Percentiles rank a stretch among this genome's conserved stretches.
Evolutionary conservation across 2,329 filamentous ascomycete species (phyloP).

Genomic region (Nothophoma quercina): DNA sequence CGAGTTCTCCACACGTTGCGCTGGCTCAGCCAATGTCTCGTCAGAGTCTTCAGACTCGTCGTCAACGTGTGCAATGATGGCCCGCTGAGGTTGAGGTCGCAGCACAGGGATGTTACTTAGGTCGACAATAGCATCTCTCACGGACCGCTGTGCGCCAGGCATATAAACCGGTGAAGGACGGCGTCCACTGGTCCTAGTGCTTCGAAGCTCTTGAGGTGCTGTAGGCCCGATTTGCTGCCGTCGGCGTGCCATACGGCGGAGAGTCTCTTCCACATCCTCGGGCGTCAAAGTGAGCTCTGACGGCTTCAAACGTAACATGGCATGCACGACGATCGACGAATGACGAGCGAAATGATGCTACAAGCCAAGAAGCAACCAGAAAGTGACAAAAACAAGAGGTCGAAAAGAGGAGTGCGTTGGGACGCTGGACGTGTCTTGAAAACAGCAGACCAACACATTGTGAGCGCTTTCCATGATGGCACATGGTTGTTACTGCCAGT

Average conservation of each 20-base stretch:
- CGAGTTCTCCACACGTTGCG: neutral
- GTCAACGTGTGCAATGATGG: slow-evolving; percentile 25
- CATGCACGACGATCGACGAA: slow-evolving; percentile 13
- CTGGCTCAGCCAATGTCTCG: neutral
- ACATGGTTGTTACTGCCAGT: neutral
- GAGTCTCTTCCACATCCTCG: slow-evolving; percentile 47
- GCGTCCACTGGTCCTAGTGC: slow-evolving; percentile 4
- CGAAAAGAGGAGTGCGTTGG: neutral
- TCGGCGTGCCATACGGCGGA: slow-evolving; percentile 40
- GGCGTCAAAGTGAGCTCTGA: slow-evolving; percentile 48
- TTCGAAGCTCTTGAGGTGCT: slow-evolving; percentile 4
- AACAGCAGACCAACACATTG: neutral
- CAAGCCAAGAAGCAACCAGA: slow-evolving; percentile 21
- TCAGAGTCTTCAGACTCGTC: slow-evolving; percentile 21
- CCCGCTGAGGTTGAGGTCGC: slow-evolving; percentile 32
- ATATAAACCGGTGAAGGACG: slow-evolving; percentile 32
- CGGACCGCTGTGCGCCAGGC: slow-evolving; percentile 41
- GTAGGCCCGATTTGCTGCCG: slow-evolving; percentile 18
- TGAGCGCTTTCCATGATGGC: slow-evolving; percentile 4
- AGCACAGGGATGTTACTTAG: slow-evolving; percentile 38
- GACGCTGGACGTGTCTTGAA: neutral
- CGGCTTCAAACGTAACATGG: slow-evolving; percentile 47
- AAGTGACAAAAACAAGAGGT: slow-evolving; percentile 2
- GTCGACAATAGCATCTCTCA: slow-evolving; percentile 37
- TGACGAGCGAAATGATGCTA: slow-evolving; percentile 18